Evolutionary conservation across 2,329 filamentous ascomycete species (phyloP).

Genomic region (Exophiala xenobiotica): DNA sequence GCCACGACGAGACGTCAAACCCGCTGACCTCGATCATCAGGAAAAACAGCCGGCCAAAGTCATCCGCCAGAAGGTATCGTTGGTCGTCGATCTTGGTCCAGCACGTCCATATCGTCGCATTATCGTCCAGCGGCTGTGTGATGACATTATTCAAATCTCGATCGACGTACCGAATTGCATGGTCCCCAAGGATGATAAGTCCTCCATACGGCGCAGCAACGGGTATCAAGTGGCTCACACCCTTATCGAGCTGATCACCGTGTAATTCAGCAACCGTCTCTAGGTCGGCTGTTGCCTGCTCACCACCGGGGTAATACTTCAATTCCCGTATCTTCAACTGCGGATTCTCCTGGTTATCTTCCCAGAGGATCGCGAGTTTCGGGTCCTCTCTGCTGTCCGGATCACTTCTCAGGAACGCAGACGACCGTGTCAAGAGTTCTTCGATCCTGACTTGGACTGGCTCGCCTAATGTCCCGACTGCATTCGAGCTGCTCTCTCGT

Average conservation of each 20-base stretch:
- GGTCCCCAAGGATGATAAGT: conserved; percentile 74
- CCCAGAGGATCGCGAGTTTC: conserved; percentile 64
- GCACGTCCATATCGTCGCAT: conserved; percentile 79
- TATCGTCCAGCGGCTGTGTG: conserved; percentile 63
- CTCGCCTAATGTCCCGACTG: conserved; percentile 56
- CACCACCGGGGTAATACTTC: conserved; percentile 49
- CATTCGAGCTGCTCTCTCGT: conserved; percentile 22
- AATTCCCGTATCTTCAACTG: conserved; percentile 57
- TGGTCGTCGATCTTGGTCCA: conserved; percentile 84
- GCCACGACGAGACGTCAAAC: conserved; percentile 68
- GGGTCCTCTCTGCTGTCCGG: conserved; percentile 50
- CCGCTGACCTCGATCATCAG: conserved; percentile 69
- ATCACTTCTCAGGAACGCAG: conserved; percentile 61
- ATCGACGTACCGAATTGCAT: conserved; percentile 80
- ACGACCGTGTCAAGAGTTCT: conserved; percentile 66
- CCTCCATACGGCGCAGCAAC: conserved; percentile 64
- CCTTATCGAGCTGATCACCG: conserved; percentile 55
- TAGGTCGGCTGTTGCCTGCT: conserved; percentile 52
- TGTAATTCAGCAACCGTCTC: conserved; percentile 52
- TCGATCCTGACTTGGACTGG: conserved; percentile 63
- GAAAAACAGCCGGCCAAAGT: conserved; percentile 84
- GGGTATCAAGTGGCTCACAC: conserved; percentile 62
- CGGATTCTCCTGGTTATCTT: conserved; percentile 59
- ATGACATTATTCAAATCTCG: conserved; percentile 68
- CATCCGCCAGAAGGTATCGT: conserved; percentile 84